Percentiles rank a stretch among this genome's conserved stretches.
phyloP scores from a whole-genome alignment of 148 eudicot species.

The Cornus suecica region DNA sequence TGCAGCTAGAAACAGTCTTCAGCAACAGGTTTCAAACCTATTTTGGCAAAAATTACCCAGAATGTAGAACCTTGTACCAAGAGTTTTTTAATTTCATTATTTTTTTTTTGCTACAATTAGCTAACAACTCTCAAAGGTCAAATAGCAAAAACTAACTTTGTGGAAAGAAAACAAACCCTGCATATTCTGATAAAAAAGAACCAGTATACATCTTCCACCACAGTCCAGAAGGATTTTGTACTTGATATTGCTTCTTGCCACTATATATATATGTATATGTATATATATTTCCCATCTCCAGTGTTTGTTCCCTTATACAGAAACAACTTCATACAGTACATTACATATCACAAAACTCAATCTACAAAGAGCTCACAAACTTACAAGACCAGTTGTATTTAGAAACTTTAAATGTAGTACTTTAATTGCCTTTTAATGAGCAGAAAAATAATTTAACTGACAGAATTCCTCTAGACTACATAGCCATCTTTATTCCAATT shows the following conservation, averaged over 20 bases:
- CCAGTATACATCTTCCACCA: not conserved
- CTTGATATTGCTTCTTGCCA: not conserved
- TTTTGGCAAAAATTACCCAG: no score
- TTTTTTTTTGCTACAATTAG: no score
- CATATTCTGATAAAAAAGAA: not conserved
- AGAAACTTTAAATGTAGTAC: not conserved
- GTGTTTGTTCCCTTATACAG: not conserved
- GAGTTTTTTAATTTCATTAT: no score
- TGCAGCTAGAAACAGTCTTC: no score
- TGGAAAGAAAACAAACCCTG: not conserved
- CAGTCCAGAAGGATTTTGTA: not conserved
- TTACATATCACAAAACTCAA: not conserved
- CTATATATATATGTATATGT: not conserved
- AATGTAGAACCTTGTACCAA: no score
- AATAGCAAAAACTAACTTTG: not conserved
- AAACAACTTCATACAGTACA: not conserved
- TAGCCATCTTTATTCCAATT: slow-evolving; percentile 1
- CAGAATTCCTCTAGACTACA: slow-evolving; percentile 3
- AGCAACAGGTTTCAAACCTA: no score
- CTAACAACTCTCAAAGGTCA: no score
- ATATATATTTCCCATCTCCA: not conserved
- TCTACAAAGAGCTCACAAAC: slow-evolving; percentile 8
- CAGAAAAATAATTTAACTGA: slow-evolving; percentile 8
- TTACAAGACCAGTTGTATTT: not conserved
- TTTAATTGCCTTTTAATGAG: slow-evolving; percentile 7